Conservation (phyloP, 2,329 filamentous ascomycete species). For the Sporothrix curviconia region DNA sequence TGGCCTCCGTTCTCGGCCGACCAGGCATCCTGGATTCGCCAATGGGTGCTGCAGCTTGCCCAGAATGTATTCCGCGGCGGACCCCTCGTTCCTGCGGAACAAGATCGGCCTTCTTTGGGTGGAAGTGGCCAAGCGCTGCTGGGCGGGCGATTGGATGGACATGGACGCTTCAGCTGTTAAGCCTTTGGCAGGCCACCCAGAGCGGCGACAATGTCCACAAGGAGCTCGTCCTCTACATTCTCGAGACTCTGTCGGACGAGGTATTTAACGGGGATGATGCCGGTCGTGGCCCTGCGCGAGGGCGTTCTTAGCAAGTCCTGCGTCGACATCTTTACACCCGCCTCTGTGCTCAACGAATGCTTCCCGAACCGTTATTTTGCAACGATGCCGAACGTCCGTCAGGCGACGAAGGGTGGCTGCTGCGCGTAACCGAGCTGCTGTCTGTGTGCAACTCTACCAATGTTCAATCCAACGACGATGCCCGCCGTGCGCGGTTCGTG, state of each 20-base stretch:
- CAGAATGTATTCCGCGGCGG: conserved; percentile 61
- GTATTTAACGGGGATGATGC: conserved; percentile 88
- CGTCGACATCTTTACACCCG: conserved; percentile 88
- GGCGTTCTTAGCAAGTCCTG: conserved; percentile 80
- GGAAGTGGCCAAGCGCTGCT: conserved; percentile 85
- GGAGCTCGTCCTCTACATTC: conserved; percentile 77
- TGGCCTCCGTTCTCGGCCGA: conserved; percentile 67
- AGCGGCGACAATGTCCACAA: conserved; percentile 59
- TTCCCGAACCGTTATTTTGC: conserved; percentile 73
- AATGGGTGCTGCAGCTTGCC: conserved; percentile 74
- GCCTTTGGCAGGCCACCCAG: conserved; percentile 69
- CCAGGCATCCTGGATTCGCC: conserved; percentile 62
- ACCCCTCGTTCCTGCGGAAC: conserved; percentile 80
- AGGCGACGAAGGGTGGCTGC: conserved; percentile 81
- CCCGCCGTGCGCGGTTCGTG: conserved; percentile 68
- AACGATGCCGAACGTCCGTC: conserved; percentile 62
- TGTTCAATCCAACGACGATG: conserved; percentile 57
- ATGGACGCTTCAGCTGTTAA: conserved; percentile 82
- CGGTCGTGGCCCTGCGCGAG: conserved; percentile 73
- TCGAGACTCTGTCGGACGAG: conserved; percentile 91
- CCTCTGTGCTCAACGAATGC: conserved; percentile 64
- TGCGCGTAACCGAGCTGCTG: conserved; percentile 67
- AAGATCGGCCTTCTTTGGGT: conserved; percentile 94
- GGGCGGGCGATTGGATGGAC: conserved; percentile 88
- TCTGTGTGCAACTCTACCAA: conserved; percentile 63